These are phyloP conservation scores for Scheffersomyces lignicola DNA, from an alignment of 1,139 yeast species.

Conservation along the genomic window DNA sequence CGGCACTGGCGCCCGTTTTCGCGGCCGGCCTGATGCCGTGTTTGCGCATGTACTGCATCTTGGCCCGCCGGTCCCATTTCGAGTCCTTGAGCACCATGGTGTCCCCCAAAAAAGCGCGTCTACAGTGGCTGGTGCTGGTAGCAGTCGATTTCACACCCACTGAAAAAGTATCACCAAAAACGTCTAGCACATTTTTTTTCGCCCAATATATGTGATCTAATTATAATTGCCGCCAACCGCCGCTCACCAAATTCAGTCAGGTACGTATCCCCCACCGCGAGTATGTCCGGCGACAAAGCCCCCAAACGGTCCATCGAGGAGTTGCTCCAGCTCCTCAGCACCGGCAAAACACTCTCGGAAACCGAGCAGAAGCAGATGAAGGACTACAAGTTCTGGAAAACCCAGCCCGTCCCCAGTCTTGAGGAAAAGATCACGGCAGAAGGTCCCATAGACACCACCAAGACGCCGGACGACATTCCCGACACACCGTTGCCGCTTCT, in stretches of 20 bases:
- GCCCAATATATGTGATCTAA: too few species aligned
- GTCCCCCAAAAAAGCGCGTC: background rate
- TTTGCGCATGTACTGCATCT: conserved; percentile 37
- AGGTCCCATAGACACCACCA: conserved; percentile 76
- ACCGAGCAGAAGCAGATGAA: conserved; percentile 69
- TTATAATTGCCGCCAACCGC: too few species aligned
- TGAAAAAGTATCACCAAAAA: too few species aligned
- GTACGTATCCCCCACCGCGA: too few species aligned
- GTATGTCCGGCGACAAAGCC: conserved; percentile 13
- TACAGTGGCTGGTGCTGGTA: too few species aligned
- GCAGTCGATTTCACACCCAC: too few species aligned
- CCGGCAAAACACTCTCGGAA: conserved; percentile 56
- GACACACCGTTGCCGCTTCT: conserved; percentile 69
- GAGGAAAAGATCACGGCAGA: conserved; percentile 66
- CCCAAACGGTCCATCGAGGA: conserved; percentile 46
- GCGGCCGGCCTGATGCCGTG: conserved; percentile 31
- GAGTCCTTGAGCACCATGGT: conserved; percentile 45
- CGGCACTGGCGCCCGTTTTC: conserved; percentile 11
- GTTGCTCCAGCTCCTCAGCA: conserved; percentile 46
- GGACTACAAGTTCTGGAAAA: conserved; percentile 95
- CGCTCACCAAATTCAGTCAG: too few species aligned
- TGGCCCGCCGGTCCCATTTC: conserved; percentile 50
- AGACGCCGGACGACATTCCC: conserved; percentile 72
- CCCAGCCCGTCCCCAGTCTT: conserved; percentile 88
- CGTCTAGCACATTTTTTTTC: too few species aligned